Conservation (phyloP, 2,329 filamentous ascomycete genomes). For the Diplodia mutila region DNA sequence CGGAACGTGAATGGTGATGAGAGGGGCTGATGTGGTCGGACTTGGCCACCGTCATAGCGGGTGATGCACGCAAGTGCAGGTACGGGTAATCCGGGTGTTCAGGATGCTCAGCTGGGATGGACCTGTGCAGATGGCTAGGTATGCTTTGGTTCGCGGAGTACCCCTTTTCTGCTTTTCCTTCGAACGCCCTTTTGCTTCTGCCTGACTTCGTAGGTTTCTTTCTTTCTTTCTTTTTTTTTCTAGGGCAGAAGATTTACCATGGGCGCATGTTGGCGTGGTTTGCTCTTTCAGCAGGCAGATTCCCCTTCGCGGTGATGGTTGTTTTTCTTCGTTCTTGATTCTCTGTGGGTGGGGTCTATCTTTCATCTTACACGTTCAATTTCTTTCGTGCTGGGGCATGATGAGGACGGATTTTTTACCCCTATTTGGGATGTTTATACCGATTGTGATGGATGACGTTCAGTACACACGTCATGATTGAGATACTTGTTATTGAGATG, state of each 20-base stretch:
- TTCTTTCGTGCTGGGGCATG: neutral
- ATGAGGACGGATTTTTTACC: neutral
- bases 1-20: neutral
- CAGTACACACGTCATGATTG: slow-evolving; percentile 16
- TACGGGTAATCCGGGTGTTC: slow-evolving; percentile 7
- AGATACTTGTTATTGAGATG: slow-evolving; percentile 14
- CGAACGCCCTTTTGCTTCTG: slow-evolving; percentile 2
- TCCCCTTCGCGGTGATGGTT: slow-evolving; percentile 25
- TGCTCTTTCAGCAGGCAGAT: slow-evolving; percentile 23
- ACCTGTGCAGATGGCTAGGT: slow-evolving; percentile 15
- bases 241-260: neutral
- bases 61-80: slow-evolving; percentile 8
- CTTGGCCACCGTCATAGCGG: slow-evolving; percentile 9
- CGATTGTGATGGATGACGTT: slow-evolving; percentile 18
- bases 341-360: neutral
- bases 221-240: neutral
- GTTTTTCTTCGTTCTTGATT: slow-evolving; percentile 4
- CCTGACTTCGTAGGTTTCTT: slow-evolving; percentile 6
- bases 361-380: neutral
- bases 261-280: slow-evolving; percentile 23
- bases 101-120: slow-evolving; percentile 16
- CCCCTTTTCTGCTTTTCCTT: slow-evolving; percentile 11
- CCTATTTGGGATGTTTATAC: slow-evolving; percentile 7
- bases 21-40: slow-evolving; percentile 15
- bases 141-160: neutral